Evolutionary conservation across 805 yeast genomes (phyloP), one percentile per base, ranked within the genome.

Genomic region (Spathaspora boniae): DNA sequence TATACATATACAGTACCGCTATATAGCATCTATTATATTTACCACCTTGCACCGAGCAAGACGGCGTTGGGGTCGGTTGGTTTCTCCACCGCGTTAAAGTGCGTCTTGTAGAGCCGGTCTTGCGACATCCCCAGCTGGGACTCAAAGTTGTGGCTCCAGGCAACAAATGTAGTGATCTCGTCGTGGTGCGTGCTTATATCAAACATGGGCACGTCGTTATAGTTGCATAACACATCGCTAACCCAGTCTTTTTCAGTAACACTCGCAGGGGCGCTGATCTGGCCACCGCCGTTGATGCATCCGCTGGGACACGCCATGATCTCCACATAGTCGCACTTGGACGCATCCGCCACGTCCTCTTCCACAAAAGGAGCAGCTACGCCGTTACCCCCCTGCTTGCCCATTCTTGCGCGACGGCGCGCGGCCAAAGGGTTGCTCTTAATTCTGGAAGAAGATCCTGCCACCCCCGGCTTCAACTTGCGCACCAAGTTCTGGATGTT

Each of bases 291-390:
- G 51, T 91, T 93, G 38, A 89, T 85, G 53, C 98, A 93, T 1
- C 98, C 98, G 19, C 86, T 88, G 5, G 98, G 98, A 57, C 98
- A 93, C 1, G 98, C 98, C 96, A 88, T 91, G 29, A 93, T 83
- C 51, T 93, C 98, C 5, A 91, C 85, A 47, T 83, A 86, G 43
- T 86, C 93, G 47, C 85, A 80, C 26, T 64, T 68, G 21, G 74
- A 58, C 1, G 91, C 83, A 40, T 85, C 89, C 0, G 79, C 80
- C 2, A 46, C 17, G 27, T 56, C 64, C 9, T 37, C 51, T 7
- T 34, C 43, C 16, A 33, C 17, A n/a, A n/a, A n/a, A n/a, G n/a
- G n/a, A n/a, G n/a, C n/a, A n/a, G n/a, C n/a, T 20, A 40, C 24
- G 34, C 30, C 36, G 26, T 29, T 45, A 40, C 42, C 49, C n/a